phyloP scores from a whole-genome alignment of 352 stramenopile genomes.

The Labyrinthula sp. region DNA sequence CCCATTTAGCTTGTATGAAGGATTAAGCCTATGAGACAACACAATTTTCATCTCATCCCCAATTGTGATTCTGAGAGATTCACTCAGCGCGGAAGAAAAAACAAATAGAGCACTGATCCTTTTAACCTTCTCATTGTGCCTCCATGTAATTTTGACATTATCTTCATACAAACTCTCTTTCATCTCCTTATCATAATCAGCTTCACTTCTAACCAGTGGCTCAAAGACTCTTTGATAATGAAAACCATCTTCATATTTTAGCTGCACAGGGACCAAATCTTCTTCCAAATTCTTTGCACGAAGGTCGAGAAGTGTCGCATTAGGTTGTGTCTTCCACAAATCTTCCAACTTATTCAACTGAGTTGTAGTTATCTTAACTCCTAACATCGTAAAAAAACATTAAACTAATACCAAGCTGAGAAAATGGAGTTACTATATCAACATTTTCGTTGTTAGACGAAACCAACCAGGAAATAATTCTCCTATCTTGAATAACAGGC shows the following conservation, averaged over 20 bases:
- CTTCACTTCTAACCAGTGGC: constrained; percentile 97
- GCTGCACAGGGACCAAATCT: constrained; percentile 52
- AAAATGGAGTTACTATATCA: constrained; percentile 22
- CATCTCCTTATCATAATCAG: constrained; percentile 97
- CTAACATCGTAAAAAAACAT: too few relatives aligned
- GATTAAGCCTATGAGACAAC: constrained; percentile 3
- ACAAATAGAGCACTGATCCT: constrained; percentile 7
- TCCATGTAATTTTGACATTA: constrained; percentile 24
- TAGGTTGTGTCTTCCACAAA: constrained; percentile 86
- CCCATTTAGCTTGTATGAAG: constrained; percentile 3
- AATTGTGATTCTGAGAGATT: constrained; percentile 17
- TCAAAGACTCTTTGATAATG: constrained; percentile 98
- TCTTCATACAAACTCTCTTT: constrained; percentile 82
- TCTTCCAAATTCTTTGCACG: constrained; percentile 57
- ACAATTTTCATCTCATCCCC: constrained; percentile 20
- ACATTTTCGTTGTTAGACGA: constrained; percentile 66
- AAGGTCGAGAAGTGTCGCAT: constrained; percentile 82
- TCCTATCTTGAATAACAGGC: constrained; percentile 84
- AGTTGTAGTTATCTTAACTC: constrained; percentile 70
- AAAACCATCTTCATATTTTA: constrained; percentile 92
- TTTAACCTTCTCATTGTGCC: constrained; percentile 12
- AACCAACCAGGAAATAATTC: constrained; percentile 87
- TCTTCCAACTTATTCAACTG: constrained; percentile 63
- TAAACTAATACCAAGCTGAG: too few relatives aligned
- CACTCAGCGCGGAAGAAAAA: constrained; percentile 5